These are phyloP conservation scores for Mediolabrus comicus DNA, from an alignment of 108 stramenopile genomes.

Conservation along the genomic window DNA sequence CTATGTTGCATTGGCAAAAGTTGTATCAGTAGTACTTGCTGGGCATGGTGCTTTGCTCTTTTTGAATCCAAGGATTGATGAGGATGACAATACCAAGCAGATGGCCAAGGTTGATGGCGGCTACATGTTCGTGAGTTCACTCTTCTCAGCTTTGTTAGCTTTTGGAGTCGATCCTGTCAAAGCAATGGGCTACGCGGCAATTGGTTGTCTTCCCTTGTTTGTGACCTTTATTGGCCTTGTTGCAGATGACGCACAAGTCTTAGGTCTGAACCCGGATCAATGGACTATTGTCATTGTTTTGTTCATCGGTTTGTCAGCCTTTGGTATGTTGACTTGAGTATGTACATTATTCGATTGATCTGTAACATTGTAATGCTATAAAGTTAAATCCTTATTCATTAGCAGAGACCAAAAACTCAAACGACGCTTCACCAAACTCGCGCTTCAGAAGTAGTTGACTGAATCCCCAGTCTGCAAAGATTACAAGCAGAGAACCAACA, in stretches of 20 bases:
- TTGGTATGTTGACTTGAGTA: slow-evolving; percentile 18
- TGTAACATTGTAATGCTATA: background rate
- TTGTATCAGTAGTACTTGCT: slow-evolving; percentile 13
- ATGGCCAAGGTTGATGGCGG: slow-evolving; percentile 25
- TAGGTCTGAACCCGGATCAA: slow-evolving; percentile 9
- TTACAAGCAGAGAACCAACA: slow-evolving; percentile 64
- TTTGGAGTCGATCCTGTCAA: slow-evolving; percentile 14
- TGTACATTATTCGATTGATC: background rate
- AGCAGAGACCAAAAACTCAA: too few relatives aligned
- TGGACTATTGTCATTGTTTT: slow-evolving; percentile 7
- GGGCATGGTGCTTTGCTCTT: slow-evolving; percentile 25
- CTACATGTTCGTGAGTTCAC: slow-evolving; percentile 26
- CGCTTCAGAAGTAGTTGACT: slow-evolving; percentile 64
- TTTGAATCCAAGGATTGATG: slow-evolving; percentile 32
- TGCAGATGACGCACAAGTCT: background rate
- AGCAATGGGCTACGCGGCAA: slow-evolving; percentile 19
- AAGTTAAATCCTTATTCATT: background rate
- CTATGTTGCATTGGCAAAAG: slow-evolving; percentile 10
- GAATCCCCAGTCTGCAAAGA: slow-evolving; percentile 84
- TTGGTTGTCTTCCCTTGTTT: slow-evolving; percentile 9
- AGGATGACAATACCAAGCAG: slow-evolving; percentile 19
- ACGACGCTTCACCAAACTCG: slow-evolving; percentile 23
- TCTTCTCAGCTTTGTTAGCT: slow-evolving; percentile 13
- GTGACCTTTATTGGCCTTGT: slow-evolving; percentile 2
- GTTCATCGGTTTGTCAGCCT: slow-evolving; percentile 17